Evolutionary conservation across 2,329 filamentous ascomycete species (phyloP).

Genomic region (Berkeleyomyces rouxiae): DNA sequence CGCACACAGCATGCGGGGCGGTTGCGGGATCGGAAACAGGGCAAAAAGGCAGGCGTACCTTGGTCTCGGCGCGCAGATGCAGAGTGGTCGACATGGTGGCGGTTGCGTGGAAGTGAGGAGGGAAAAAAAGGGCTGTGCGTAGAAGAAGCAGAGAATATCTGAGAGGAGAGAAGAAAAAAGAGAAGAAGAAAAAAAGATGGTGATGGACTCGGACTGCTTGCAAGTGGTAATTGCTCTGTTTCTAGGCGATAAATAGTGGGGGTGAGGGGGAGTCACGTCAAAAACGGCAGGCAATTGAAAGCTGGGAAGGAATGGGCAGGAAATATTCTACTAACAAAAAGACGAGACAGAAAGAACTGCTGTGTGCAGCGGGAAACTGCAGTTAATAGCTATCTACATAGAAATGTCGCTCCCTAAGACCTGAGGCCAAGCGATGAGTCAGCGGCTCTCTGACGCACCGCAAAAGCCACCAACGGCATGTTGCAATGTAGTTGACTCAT

Average conservation of each 20-base stretch:
- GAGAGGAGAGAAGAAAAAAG: not conserved
- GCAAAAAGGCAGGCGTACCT: slow-evolving; percentile 17
- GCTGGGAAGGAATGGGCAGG: not conserved
- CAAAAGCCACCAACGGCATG: too few relatives aligned
- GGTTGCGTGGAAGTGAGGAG: not conserved
- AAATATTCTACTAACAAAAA: not conserved
- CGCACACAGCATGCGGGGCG: not conserved
- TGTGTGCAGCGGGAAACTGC: not conserved
- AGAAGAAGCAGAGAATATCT: not conserved
- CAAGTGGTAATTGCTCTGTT: not conserved
- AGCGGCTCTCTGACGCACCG: too few relatives aligned
- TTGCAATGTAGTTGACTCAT: too few relatives aligned
- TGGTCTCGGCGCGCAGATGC: slow-evolving; percentile 38
- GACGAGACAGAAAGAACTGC: not conserved
- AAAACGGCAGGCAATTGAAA: not conserved
- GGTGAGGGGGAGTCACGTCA: not conserved
- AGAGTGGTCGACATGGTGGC: slow-evolving; percentile 18
- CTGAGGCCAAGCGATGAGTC: too few relatives aligned
- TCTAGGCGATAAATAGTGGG: not conserved
- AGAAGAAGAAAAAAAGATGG: not conserved
- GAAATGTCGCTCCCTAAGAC: too few relatives aligned
- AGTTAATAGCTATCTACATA: too few relatives aligned
- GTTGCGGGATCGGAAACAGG: not conserved
- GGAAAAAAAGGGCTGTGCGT: not conserved
- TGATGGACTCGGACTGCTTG: not conserved